phyloP scores from a whole-genome alignment of 805 yeast species.

The Saccharomyces mikatae region DNA sequence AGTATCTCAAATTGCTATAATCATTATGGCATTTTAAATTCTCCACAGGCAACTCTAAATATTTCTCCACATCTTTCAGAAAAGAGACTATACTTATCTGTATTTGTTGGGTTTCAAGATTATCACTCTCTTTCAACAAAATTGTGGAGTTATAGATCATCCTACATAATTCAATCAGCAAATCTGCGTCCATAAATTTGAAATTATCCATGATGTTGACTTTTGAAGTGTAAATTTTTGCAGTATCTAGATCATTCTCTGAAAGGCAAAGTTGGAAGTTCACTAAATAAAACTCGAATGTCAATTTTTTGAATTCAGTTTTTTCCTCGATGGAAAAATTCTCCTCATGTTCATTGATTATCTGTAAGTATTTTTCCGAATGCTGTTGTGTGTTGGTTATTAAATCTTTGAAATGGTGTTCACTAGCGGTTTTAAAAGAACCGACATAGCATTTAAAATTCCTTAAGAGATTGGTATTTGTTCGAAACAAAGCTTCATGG shows the following conservation, averaged over 20 bases:
- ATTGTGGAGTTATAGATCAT: slow-evolving; percentile 30
- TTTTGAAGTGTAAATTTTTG: slow-evolving; percentile 30
- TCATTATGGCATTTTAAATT: slow-evolving; percentile 11
- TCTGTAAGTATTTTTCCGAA: slow-evolving; percentile 20
- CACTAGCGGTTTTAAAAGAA: slow-evolving; percentile 25
- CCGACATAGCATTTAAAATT: slow-evolving; percentile 28
- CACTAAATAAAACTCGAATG: slow-evolving; percentile 25
- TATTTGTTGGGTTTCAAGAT: neutral
- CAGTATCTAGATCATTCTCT: slow-evolving; percentile 31
- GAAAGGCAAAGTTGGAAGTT: slow-evolving; percentile 28
- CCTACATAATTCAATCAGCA: slow-evolving; percentile 27
- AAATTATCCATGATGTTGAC: slow-evolving; percentile 16
- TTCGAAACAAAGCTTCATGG: slow-evolving; percentile 23
- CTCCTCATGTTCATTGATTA: slow-evolving; percentile 15
- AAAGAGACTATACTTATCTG: slow-evolving; percentile 10
- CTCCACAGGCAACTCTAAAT: slow-evolving; percentile 10
- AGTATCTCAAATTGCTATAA: slow-evolving; percentile 14
- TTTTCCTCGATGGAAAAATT: slow-evolving; percentile 4
- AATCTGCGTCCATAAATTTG: slow-evolving; percentile 9
- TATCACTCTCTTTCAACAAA: slow-evolving; percentile 11
- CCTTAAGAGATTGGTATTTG: slow-evolving; percentile 23
- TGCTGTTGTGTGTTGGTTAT: slow-evolving; percentile 25
- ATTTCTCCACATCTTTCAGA: slow-evolving; percentile 8
- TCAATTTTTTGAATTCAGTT: slow-evolving; percentile 13
- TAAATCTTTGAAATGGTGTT: slow-evolving; percentile 13